phyloP scores from a whole-genome alignment of 768 basidiomycete genomes.

The Collybia nuda region DNA sequence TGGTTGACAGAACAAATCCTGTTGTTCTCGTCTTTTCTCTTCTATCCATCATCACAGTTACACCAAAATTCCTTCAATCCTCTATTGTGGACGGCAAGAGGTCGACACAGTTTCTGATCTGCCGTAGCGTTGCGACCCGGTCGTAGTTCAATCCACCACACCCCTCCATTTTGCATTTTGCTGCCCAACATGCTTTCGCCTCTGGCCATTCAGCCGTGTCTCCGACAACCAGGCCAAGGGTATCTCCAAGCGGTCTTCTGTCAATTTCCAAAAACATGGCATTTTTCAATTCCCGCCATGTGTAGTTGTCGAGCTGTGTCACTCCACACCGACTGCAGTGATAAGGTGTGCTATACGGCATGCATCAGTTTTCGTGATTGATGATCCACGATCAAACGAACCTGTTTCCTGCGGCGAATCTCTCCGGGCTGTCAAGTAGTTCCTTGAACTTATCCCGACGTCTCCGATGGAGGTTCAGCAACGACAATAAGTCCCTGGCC shows the following conservation, averaged over 20 bases:
- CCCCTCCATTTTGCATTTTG: slow-evolving; percentile 46
- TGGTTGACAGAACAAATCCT: too few relatives aligned
- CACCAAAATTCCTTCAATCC: slow-evolving; percentile 9
- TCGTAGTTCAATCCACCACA: slow-evolving; percentile 64
- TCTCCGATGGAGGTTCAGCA: slow-evolving; percentile 57
- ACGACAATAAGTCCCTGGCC: slow-evolving; percentile 49
- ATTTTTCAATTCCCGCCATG: slow-evolving; percentile 64
- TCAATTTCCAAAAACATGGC: slow-evolving; percentile 60
- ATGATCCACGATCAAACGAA: slow-evolving; percentile 2
- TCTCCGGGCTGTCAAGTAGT: slow-evolving; percentile 57
- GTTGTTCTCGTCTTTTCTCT: too few relatives aligned
- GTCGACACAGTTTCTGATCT: slow-evolving; percentile 58
- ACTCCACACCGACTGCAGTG: slow-evolving; percentile 56
- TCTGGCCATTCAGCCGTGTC: slow-evolving; percentile 57
- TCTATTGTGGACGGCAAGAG: slow-evolving; percentile 43
- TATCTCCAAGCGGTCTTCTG: slow-evolving; percentile 57
- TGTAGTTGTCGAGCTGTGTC: slow-evolving; percentile 52
- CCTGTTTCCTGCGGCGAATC: slow-evolving; percentile 54
- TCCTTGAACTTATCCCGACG: slow-evolving; percentile 50
- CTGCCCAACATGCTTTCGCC: slow-evolving; percentile 62
- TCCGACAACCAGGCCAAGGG: slow-evolving; percentile 35
- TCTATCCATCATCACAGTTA: too few relatives aligned
- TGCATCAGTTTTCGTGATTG: neutral
- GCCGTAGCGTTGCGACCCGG: slow-evolving; percentile 52
- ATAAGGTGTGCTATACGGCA: slow-evolving; percentile 26